phyloP scores from a whole-genome alignment of 1,284 basidiomycete species.

The Moesziomyces parantarcticus region DNA sequence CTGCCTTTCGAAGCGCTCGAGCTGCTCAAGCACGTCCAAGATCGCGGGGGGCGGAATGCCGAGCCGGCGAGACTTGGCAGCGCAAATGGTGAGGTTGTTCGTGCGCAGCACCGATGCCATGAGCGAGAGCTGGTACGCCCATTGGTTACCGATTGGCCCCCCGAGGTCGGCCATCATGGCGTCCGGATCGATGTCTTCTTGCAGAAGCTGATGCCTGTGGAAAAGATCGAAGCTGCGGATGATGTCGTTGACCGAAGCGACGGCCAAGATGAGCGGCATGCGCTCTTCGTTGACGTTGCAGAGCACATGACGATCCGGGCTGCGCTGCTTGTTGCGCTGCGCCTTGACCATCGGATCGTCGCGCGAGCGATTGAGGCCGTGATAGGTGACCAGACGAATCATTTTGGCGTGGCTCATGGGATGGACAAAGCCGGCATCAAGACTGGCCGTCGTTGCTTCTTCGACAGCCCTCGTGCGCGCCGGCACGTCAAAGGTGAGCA shows the following conservation, averaged over 20 bases:
- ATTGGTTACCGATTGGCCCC: conserved; percentile 24
- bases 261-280: conserved; percentile 35
- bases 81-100: conserved; percentile 32
- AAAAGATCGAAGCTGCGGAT: conserved; percentile 39
- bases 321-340: conserved; percentile 17
- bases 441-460: conserved; percentile 22
- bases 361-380: conserved; percentile 43
- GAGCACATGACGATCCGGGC: conserved; percentile 4
- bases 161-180: conserved; percentile 26
- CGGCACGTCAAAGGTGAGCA: conserved; percentile 31
- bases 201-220: conserved; percentile 31
- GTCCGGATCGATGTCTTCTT: conserved; percentile 44
- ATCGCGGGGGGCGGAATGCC: conserved; percentile 35
- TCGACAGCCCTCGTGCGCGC: conserved; percentile 25
- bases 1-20: conserved; percentile 36
- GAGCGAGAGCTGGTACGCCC: conserved; percentile 36
- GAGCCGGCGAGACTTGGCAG: conserved; percentile 28
- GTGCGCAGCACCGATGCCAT: conserved; percentile 36
- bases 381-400: conserved; percentile 30
- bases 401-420: conserved; percentile 43
- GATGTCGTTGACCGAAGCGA: conserved; percentile 32
- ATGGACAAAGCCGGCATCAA: conserved; percentile 37
- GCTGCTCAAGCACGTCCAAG: conserved; percentile 31
- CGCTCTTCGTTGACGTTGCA: conserved; percentile 35
- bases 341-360: conserved; percentile 35